Evolutionary conservation across 495 filamentous ascomycete species (phyloP), one percentile per base, ranked within the genome.

Genomic region (Neurospora terricola): DNA sequence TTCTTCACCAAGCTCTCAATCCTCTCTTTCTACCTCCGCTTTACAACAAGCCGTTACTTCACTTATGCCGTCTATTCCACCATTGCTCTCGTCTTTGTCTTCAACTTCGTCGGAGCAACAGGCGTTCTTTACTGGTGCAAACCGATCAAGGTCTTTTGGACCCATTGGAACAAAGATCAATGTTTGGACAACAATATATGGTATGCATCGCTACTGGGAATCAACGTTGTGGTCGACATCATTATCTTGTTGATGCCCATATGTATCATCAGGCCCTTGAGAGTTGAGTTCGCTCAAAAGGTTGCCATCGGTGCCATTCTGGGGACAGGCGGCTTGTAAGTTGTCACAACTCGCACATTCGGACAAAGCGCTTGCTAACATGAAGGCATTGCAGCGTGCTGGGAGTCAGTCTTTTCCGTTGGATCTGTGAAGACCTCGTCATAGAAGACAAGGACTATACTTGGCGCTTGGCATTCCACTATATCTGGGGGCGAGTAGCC

Each of bases 311-410:
- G 54, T 5, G 72, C 42, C 7, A 72, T 77, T 5, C 27, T 79
- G 45, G 75, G 76, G 16, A 76, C 77, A 0, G 78, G 78, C 10
- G 75, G 73, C 36, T 79, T 79, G 76, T 77, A 73, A 37, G 77
- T 73, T 12, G 16, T 14, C 0, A 4, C 18, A 43, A 0, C 3
- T n/a, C 23, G 2, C 8, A 23, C 11, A 3, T 14, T 27, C 48
- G 21, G 3, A 14, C 21, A 30, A 27, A 27, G 48, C 21, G 3
- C 21, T 59, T 6, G 30, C 71, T 76, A 38, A 75, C 68, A 30
- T 0, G 2, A 18, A 12, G 6, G 11, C 21, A 23, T 4, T 34
- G 2, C 71, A 79, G 76, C 30, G 73, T 78, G 16, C 36, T 80
- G 4, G 77, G 69, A 5, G 72, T 77, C 16, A 80, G 78, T 59